Evolutionary conservation across 1,284 basidiomycete genomes (phyloP).

Genomic region (Rhizoctonia solani): DNA sequence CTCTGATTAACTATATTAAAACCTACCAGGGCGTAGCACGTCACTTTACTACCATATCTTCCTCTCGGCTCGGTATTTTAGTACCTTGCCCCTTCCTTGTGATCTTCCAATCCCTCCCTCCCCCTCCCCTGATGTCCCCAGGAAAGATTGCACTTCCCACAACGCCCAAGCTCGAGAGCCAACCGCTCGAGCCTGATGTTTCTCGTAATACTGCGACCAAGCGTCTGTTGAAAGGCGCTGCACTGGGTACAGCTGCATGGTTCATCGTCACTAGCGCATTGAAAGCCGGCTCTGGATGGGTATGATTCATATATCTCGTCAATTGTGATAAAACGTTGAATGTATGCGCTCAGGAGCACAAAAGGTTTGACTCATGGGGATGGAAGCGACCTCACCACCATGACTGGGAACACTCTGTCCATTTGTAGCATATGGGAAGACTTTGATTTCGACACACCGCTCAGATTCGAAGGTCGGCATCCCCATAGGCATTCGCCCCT

Average conservation of each 20-base stretch:
- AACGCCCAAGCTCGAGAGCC: conserved; percentile 20
- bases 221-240: conserved; percentile 12
- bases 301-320: background rate
- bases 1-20: background rate
- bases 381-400: background rate
- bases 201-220: background rate
- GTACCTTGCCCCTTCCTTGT: background rate
- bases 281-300: background rate
- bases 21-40: no score
- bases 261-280: background rate
- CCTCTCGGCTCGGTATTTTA: background rate
- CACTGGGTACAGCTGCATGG: conserved; percentile 7
- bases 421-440: conserved; percentile 26
- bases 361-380: background rate
- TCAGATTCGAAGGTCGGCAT: background rate
- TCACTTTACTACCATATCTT: no score
- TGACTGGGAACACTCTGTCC: background rate
- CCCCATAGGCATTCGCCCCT: background rate
- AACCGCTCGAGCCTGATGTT: background rate
- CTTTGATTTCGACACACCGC: conserved; percentile 14
- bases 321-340: background rate
- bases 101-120: background rate
- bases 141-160: conserved; percentile 18
- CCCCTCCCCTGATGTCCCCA: background rate
- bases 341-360: background rate